Evolutionary conservation across 108 stramenopile species (phyloP).

Genomic region (Pelagomonas calceolata): DNA sequence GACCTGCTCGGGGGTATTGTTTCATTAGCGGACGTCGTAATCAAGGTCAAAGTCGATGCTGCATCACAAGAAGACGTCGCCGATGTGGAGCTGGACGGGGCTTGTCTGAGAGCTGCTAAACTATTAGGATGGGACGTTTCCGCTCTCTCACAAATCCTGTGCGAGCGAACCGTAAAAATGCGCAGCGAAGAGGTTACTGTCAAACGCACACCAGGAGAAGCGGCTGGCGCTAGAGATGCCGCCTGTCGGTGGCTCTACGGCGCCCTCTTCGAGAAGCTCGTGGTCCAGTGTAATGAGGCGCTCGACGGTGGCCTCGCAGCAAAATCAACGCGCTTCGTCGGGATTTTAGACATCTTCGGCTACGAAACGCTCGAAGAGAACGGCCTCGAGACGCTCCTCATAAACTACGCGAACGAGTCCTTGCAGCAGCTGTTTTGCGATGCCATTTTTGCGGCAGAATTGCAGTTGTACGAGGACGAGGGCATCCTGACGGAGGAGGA

Average conservation of each 20-base stretch:
- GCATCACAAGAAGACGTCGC: neutral
- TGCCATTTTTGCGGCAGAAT: constrained; percentile 81
- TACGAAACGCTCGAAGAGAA: constrained; percentile 96
- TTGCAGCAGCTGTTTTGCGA: constrained; percentile 99
- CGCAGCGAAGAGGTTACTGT: constrained; percentile 67
- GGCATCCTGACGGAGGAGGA: constrained; percentile 27
- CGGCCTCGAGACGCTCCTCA: constrained; percentile 95
- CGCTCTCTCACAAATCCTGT: constrained; percentile 60
- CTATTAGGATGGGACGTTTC: constrained; percentile 67
- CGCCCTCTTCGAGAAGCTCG: constrained; percentile 76
- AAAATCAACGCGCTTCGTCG: constrained; percentile 13
- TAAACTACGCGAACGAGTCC: constrained; percentile 99
- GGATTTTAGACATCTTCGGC: constrained; percentile 60
- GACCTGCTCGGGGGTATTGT: neutral
- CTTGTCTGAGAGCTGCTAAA: constrained; percentile 47
- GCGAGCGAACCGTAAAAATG: constrained; percentile 61
- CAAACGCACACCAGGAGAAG: constrained; percentile 59
- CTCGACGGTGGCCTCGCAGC: constrained; percentile 59
- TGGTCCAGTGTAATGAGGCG: constrained; percentile 68
- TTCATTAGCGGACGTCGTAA: neutral
- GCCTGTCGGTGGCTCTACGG: constrained; percentile 86
- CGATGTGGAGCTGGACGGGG: constrained; percentile 1
- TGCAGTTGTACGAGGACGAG: constrained; percentile 41
- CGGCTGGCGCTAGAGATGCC: constrained; percentile 78
- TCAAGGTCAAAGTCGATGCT: neutral